Conservation (phyloP, 805 yeast species). For the Teunomyces aglyptinius region DNA sequence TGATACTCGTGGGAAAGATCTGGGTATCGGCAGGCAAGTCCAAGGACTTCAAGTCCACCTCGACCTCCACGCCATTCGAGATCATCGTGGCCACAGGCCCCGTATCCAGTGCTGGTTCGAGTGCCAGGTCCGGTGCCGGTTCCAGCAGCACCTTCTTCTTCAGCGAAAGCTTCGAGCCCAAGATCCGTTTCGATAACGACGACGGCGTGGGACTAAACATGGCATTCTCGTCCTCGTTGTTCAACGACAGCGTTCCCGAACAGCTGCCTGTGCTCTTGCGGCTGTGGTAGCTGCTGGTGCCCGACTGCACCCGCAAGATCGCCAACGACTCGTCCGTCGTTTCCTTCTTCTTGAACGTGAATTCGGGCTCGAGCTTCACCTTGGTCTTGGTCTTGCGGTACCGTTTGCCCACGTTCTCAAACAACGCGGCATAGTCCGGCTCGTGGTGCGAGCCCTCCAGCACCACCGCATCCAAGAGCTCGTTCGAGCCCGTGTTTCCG, state of each 20-base stretch:
- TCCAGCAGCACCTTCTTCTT: constrained; percentile 23
- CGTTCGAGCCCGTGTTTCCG: constrained; percentile 7
- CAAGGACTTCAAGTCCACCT: constrained; percentile 37
- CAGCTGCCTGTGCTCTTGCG: not conserved
- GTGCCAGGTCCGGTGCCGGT: constrained; percentile 4
- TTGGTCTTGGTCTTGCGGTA: constrained; percentile 25
- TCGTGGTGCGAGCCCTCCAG: constrained; percentile 21
- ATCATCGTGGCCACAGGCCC: constrained; percentile 18
- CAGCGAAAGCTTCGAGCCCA: constrained; percentile 37
- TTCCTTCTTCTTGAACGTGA: not conserved
- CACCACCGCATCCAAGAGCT: constrained; percentile 13
- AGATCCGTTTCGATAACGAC: constrained; percentile 30
- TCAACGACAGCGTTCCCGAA: not conserved
- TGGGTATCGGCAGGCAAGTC: constrained; percentile 42
- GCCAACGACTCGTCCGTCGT: not conserved
- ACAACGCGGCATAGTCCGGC: constrained; percentile 45
- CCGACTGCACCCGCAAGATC: not conserved
- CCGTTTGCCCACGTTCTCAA: constrained; percentile 43
- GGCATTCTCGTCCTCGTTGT: not conserved
- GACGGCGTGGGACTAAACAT: not conserved
- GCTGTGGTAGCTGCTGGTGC: not conserved
- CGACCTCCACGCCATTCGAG: constrained; percentile 35
- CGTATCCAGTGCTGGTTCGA: no score
- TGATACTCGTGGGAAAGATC: constrained; percentile 32
- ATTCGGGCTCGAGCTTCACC: constrained; percentile 18